A percentile compares a stretch with the other conserved stretches of the same genome.
phyloP scores from a whole-genome alignment of 1,284 basidiomycete genomes.

The Apiotrichum mycotoxinovorans region DNA sequence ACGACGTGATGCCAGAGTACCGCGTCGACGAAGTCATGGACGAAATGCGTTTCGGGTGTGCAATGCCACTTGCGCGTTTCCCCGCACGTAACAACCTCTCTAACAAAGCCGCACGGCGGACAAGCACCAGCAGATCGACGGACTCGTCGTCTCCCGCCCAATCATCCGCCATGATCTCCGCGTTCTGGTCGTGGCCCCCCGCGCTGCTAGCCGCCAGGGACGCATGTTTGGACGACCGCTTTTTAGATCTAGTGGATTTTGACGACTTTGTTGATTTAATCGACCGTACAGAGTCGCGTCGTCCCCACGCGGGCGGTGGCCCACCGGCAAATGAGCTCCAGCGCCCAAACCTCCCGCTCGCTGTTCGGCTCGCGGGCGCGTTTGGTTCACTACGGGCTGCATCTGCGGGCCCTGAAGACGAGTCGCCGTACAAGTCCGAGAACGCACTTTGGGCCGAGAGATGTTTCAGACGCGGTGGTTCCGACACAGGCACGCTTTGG shows the following conservation, averaged over 20 bases:
- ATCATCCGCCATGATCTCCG: neutral
- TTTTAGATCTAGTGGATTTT: conserved; percentile 5
- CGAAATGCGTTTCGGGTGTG: conserved; percentile 8
- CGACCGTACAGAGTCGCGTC: conserved; percentile 13
- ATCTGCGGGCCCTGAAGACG: neutral
- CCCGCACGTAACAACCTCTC: conserved; percentile 38
- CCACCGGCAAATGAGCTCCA: conserved; percentile 18
- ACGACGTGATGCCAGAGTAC: conserved; percentile 2
- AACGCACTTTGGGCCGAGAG: conserved; percentile 2
- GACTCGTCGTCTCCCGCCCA: conserved; percentile 6
- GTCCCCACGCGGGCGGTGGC: conserved; percentile 17
- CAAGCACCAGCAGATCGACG: conserved; percentile 28
- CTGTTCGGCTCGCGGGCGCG: neutral
- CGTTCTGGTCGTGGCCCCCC: neutral
- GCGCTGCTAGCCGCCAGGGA: neutral
- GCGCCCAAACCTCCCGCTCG: neutral
- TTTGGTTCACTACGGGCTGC: neutral
- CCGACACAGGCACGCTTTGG: neutral
- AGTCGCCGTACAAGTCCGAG: neutral
- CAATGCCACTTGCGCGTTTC: conserved; percentile 26
- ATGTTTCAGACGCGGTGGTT: conserved; percentile 1
- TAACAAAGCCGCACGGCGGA: conserved; percentile 36
- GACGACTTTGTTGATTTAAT: conserved; percentile 2
- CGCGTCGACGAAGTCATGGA: conserved; percentile 3
- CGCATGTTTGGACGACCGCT: conserved; percentile 1